These are phyloP conservation scores for Dissophora globulifera DNA, from an alignment of 192 early-diverging fungal species.

Conservation along the genomic window DNA sequence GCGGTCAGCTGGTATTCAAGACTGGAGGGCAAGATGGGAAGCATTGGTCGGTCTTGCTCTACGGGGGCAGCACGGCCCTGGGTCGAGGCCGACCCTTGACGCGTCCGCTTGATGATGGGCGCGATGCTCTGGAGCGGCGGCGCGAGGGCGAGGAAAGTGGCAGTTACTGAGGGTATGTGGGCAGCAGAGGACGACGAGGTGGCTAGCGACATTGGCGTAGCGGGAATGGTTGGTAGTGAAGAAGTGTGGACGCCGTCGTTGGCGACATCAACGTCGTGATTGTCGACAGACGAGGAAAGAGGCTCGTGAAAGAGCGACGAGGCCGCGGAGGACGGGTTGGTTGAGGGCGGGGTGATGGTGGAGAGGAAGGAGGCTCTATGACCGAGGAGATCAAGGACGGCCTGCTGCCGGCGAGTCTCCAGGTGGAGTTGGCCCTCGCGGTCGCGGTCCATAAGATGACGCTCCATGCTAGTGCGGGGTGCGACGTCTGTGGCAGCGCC, in stretches of 20 bases:
- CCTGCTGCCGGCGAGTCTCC: constrained; percentile 39
- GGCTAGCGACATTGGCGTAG: not conserved
- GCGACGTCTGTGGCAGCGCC: constrained; percentile 25
- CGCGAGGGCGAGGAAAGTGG: not conserved
- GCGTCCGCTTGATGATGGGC: constrained; percentile 4
- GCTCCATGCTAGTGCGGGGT: constrained; percentile 46
- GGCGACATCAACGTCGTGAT: not conserved
- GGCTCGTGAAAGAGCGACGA: constrained; percentile 44
- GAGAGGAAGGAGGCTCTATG: constrained; percentile 54
- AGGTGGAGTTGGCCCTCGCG: constrained; percentile 46
- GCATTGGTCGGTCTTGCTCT: constrained; percentile 5
- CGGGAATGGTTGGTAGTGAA: not conserved
- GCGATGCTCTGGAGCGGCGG: constrained; percentile 1
- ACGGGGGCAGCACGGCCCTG: not conserved
- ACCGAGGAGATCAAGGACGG: constrained; percentile 20
- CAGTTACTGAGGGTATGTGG: not conserved
- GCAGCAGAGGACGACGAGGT: constrained; percentile 3
- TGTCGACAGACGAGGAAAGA: not conserved
- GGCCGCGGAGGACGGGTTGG: constrained; percentile 35
- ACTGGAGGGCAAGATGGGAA: constrained; percentile 43
- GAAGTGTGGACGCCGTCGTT: not conserved
- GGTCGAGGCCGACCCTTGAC: not conserved
- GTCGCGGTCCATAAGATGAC: constrained; percentile 45
- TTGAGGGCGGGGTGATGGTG: constrained; percentile 50
- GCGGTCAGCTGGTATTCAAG: constrained; percentile 50